These are phyloP conservation scores for Crithidia sp. DNA, from an alignment of 208 protist genomes.

Conservation along the genomic window DNA sequence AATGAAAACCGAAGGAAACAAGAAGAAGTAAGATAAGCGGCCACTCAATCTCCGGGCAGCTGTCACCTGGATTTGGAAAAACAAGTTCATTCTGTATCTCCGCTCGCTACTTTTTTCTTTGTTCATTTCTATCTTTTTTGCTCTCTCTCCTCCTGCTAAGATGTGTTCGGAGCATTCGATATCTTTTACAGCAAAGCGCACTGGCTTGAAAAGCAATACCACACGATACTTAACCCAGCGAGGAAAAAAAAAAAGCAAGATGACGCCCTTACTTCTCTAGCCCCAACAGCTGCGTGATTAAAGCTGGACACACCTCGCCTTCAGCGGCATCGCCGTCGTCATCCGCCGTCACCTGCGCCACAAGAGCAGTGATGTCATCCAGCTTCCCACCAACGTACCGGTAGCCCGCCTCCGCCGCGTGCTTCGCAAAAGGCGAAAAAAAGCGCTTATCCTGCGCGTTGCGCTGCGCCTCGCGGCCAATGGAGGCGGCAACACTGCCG, in stretches of 20 bases:
- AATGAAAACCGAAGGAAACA: too few species aligned
- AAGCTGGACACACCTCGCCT: slow-evolving; percentile 37
- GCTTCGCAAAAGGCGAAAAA: slow-evolving; percentile 81
- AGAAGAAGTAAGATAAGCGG: too few species aligned
- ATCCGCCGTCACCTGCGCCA: slow-evolving; percentile 62
- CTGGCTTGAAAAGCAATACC: too few species aligned
- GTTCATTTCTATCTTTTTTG: not conserved
- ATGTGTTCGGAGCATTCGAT: too few species aligned
- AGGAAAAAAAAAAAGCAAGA: slow-evolving; percentile 19
- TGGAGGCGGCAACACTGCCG: slow-evolving; percentile 55
- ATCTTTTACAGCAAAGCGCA: too few species aligned
- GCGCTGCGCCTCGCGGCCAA: slow-evolving; percentile 59
- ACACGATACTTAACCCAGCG: too few species aligned
- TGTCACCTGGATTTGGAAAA: too few species aligned
- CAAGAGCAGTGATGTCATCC: slow-evolving; percentile 86
- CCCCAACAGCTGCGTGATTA: slow-evolving; percentile 66
- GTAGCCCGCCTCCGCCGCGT: slow-evolving; percentile 64
- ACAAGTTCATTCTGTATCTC: too few species aligned
- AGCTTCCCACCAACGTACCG: slow-evolving; percentile 80
- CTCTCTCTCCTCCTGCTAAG: not conserved
- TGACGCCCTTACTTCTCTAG: slow-evolving; percentile 17
- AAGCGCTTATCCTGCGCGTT: slow-evolving; percentile 61
- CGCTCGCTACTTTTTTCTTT: not conserved
- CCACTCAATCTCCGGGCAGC: too few species aligned
- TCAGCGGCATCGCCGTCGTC: slow-evolving; percentile 20